Conservation (phyloP, 768 basidiomycete species). For the Boletus rubroflammeus region DNA sequence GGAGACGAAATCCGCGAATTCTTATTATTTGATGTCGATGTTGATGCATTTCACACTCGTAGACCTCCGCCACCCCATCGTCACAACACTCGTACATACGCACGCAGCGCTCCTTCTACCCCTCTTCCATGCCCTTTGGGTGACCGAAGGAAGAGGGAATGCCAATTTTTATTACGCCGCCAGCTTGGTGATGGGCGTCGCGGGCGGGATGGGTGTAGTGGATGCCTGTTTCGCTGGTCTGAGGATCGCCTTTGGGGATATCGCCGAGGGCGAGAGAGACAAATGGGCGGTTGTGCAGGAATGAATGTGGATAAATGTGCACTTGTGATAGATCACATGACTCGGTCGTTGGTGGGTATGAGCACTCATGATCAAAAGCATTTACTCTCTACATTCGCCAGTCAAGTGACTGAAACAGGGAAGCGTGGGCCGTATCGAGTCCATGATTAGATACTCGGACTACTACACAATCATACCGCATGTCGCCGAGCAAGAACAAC, state of each 20-base stretch:
- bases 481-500: neutral
- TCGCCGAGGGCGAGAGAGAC: conserved; percentile 37
- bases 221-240: conserved; percentile 86
- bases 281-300: conserved; percentile 32
- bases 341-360: neutral
- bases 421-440: neutral
- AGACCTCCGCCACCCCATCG: conserved; percentile 86
- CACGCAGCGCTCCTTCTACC: conserved; percentile 86
- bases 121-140: conserved; percentile 89
- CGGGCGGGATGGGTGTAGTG: conserved; percentile 76
- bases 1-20: neutral
- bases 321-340: neutral
- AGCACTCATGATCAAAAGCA: neutral
- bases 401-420: neutral
- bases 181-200: conserved; percentile 89
- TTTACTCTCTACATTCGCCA: neutral
- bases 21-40: neutral
- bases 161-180: conserved; percentile 98
- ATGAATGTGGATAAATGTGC: conserved; percentile 1
- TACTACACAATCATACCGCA: neutral
- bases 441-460: neutral
- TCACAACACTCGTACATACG: conserved; percentile 76
- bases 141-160: conserved; percentile 87
- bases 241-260: conserved; percentile 61
- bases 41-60: neutral